Base-by-base conservation (phyloP, 768 basidiomycete genomes). In the Cystobasidium onofrii region DNA sequence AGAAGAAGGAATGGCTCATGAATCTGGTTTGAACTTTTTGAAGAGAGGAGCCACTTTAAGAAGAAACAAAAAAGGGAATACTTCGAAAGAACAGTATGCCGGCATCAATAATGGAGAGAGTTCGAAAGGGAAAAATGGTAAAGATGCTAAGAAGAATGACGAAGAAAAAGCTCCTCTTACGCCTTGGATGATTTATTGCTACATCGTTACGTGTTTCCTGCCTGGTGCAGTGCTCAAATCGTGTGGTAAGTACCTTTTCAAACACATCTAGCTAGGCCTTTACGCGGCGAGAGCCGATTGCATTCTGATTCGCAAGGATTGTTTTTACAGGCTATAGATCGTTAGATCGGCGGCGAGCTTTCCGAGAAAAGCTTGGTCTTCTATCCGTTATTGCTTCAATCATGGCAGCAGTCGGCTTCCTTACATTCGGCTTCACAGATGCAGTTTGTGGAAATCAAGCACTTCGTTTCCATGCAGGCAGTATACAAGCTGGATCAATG, bases 291-390 rank as follows among this genome's bases (percentile, higher is more conserved):
- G n/a, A n/a, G n/a, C n/a, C n/a, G n/a, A n/a, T n/a, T n/a, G n/a
- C n/a, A n/a, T n/a, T n/a, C n/a, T n/a, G n/a, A n/a, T n/a, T n/a
- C n/a, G n/a, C n/a, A n/a, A n/a, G n/a, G n/a, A n/a, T n/a, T n/a
- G n/a, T 15, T 18, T 23, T 50, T 43, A 1, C 74, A 93, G 92
- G 94, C 69, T 89, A 96, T 76, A 86, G 86, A 69, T 94, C 89
- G 33, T 89, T 91, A 0, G 96, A 99, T 76, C 90, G 89, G 77
- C 93, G 96, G 81, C 87, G 92, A 62, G 96, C 96, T 52, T 99
- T 94, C 94, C 86, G 96, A 76, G 96, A 99, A 83, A 99, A 99
- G 84, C 92, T 97, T 82, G 96, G 95, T 9, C 86, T 99, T 29
- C 84, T 99, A 62, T 83, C 85, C 76, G 84, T 97, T 81, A 91